Percentiles rank a stretch among this genome's conserved stretches.
phyloP scores from a whole-genome alignment of 2,329 filamentous ascomycete species.

The Paraconiothyrium brasiliense region DNA sequence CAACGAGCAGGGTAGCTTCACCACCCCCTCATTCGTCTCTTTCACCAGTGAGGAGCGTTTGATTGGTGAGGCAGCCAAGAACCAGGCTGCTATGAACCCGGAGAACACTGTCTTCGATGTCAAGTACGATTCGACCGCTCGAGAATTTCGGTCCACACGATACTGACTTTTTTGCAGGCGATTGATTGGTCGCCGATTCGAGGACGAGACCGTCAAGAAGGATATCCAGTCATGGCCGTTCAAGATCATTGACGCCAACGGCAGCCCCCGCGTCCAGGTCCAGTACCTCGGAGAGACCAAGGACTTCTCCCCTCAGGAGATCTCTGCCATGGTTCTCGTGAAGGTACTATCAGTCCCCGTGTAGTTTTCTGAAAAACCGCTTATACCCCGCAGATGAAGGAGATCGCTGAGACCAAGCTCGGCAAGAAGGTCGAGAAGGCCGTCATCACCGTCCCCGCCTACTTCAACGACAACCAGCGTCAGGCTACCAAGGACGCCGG shows the following conservation, averaged over 20 bases:
- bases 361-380: slow-evolving; percentile 13
- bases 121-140: slow-evolving; percentile 71
- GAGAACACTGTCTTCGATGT: slow-evolving; percentile 98
- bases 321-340: slow-evolving; percentile 97
- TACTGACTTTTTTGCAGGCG: slow-evolving; percentile 69
- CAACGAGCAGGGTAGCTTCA: slow-evolving; percentile 99
- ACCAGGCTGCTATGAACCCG: slow-evolving; percentile 99
- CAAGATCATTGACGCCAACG: slow-evolving; percentile 92
- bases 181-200: slow-evolving; percentile 94
- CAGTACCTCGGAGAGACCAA: slow-evolving; percentile 95
- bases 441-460: slow-evolving; percentile 97
- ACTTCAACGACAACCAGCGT: slow-evolving; percentile 99
- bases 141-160: slow-evolving; percentile 1
- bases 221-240: slow-evolving; percentile 99
- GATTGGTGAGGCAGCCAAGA: slow-evolving; percentile 99
- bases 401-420: slow-evolving; percentile 97
- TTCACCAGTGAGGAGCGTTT: slow-evolving; percentile 99
- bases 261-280: slow-evolving; percentile 91
- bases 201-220: slow-evolving; percentile 98
- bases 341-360: slow-evolving; percentile 70
- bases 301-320: slow-evolving; percentile 97
- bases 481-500: slow-evolving; percentile 99
- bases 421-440: slow-evolving; percentile 99
- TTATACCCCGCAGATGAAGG: slow-evolving; percentile 81
- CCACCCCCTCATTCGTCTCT: slow-evolving; percentile 97